These are phyloP conservation scores for Parasitella parasitica DNA, from an alignment of 371 early-diverging fungal species.

Conservation along the genomic window DNA sequence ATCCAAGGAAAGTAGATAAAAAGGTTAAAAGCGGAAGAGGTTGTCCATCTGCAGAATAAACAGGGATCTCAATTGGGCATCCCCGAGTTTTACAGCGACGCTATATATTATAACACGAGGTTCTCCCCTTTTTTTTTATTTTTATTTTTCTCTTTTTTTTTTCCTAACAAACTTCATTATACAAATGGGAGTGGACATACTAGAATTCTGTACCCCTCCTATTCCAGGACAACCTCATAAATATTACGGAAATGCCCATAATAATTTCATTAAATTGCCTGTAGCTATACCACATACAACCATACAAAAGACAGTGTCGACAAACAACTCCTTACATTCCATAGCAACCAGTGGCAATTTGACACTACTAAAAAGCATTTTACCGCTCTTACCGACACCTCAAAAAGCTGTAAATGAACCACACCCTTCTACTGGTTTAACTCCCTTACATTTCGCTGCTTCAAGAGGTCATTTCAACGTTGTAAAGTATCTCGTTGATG, in stretches of 20 bases:
- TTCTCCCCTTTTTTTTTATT: neutral
- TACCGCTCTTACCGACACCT: conserved; percentile 32
- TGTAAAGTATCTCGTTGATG: conserved; percentile 64
- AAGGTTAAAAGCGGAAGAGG: too few relatives aligned
- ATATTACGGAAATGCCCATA: conserved; percentile 65
- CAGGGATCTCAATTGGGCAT: too few relatives aligned
- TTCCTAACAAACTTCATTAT: neutral
- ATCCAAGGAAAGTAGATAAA: too few relatives aligned
- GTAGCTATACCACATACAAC: conserved; percentile 16
- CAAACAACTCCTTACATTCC: conserved; percentile 27
- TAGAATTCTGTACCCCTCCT: conserved; percentile 66
- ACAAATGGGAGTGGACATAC: conserved; percentile 9
- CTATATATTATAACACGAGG: neutral
- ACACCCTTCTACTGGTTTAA: conserved; percentile 62
- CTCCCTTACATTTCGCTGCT: conserved; percentile 72
- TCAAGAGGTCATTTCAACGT: conserved; percentile 69
- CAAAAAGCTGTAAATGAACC: conserved; percentile 48
- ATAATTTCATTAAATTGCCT: conserved; percentile 54
- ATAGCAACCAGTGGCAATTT: conserved; percentile 45
- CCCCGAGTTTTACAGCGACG: too few relatives aligned
- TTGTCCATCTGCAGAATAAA: too few relatives aligned
- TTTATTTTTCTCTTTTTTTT: neutral
- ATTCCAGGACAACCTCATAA: conserved; percentile 66
- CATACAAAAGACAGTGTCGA: conserved; percentile 7
- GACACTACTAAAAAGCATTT: conserved; percentile 31